Evolutionary conservation across 192 early-diverging fungal species (phyloP).

Genomic region (Phycomyces blakesleeanus): DNA sequence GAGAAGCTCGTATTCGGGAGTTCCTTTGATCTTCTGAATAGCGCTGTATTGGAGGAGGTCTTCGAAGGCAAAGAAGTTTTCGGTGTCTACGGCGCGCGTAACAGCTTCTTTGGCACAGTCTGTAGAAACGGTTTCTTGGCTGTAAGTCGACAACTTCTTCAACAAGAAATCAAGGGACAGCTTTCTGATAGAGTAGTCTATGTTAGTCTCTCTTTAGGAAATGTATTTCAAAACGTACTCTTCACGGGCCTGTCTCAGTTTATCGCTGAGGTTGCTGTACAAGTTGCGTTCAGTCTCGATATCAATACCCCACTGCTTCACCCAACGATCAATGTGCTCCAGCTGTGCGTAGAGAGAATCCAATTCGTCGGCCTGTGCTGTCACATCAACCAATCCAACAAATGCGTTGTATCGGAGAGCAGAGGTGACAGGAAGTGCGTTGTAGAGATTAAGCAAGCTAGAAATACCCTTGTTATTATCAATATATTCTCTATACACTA

Average conservation of each 20-base stretch:
- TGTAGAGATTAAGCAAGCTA: slow-evolving; percentile 74
- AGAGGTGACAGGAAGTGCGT: slow-evolving; percentile 57
- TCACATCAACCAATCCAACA: slow-evolving; percentile 69
- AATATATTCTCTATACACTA: not conserved
- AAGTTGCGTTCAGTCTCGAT: slow-evolving; percentile 55
- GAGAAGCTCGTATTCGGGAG: slow-evolving; percentile 63
- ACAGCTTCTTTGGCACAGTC: slow-evolving; percentile 53
- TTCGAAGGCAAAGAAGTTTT: slow-evolving; percentile 75
- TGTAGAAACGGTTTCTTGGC: slow-evolving; percentile 34
- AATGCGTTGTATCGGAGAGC: slow-evolving; percentile 67
- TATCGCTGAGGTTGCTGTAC: slow-evolving; percentile 61
- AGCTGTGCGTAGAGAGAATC: slow-evolving; percentile 64
- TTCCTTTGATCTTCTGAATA: slow-evolving; percentile 56
- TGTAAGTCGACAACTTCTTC: slow-evolving; percentile 60
- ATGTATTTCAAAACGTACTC: slow-evolving; percentile 42
- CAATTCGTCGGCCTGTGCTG: slow-evolving; percentile 63
- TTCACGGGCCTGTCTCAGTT: slow-evolving; percentile 54
- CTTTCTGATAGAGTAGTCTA: slow-evolving; percentile 15
- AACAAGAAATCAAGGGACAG: slow-evolving; percentile 55
- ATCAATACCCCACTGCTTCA: slow-evolving; percentile 65
- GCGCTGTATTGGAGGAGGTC: slow-evolving; percentile 64
- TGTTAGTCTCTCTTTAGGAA: slow-evolving; percentile 13
- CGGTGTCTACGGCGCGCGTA: slow-evolving; percentile 59
- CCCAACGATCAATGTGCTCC: slow-evolving; percentile 58
- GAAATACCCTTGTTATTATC: slow-evolving; percentile 15